phyloP scores from a whole-genome alignment of 257 asterid species.

The Asclepias syriaca region DNA sequence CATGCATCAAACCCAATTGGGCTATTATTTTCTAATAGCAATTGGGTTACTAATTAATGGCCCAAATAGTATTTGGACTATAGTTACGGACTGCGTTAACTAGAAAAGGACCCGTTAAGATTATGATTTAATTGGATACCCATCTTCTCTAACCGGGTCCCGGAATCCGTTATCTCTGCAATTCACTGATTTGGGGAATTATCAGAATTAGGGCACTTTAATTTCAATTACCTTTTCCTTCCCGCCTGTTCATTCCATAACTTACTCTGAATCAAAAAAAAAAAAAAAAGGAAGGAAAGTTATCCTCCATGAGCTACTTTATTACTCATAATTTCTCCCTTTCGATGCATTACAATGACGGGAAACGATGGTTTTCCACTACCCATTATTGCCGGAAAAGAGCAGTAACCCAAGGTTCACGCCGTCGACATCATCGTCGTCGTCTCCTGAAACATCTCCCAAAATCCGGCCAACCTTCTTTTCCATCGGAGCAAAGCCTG shows the following conservation, averaged over 20 bases:
- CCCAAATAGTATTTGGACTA: background rate
- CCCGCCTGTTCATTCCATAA: background rate
- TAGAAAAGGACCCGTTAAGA: background rate
- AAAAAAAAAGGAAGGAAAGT: background rate
- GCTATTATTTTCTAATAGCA: no score
- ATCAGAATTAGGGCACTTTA: slow-evolving; percentile 2
- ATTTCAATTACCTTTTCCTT: background rate
- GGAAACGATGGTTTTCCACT: slow-evolving; percentile 26
- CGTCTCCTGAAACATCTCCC: slow-evolving; percentile 41
- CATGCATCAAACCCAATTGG: no score
- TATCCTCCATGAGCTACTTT: background rate
- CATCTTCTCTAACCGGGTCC: background rate
- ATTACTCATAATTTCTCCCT: slow-evolving; percentile 8
- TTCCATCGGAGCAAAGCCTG: slow-evolving; percentile 53
- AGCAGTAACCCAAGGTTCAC: slow-evolving; percentile 29
- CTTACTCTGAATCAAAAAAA: background rate
- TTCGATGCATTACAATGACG: slow-evolving; percentile 24
- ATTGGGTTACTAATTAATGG: no score
- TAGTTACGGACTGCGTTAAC: background rate
- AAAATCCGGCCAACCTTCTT: slow-evolving; percentile 15
- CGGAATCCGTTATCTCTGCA: background rate
- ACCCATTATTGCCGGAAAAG: slow-evolving; percentile 5
- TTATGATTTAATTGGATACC: background rate
- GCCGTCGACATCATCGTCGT: slow-evolving; percentile 73
- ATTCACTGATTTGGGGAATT: background rate